Conservation (phyloP, 176 grass and related monocot genomes). For the Metroxylon sagu region DNA sequence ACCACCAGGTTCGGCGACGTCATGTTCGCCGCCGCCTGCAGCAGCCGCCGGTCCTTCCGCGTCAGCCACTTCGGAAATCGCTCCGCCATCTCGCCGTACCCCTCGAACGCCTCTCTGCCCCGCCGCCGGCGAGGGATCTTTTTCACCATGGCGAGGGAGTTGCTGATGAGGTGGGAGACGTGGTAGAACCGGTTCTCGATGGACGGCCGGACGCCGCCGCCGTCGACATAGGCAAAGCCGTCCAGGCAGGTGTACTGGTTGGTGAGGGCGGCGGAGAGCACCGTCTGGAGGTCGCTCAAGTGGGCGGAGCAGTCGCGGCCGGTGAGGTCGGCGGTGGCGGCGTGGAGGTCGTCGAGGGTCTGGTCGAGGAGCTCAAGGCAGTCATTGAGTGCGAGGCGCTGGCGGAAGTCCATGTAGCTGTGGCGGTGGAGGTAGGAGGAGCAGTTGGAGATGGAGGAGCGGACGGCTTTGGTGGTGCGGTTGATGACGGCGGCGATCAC, state of each 20-base stretch:
- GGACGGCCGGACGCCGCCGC: slow-evolving; percentile 19
- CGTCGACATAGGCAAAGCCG: slow-evolving; percentile 43
- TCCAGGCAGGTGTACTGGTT: slow-evolving; percentile 88
- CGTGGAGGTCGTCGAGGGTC: slow-evolving; percentile 53
- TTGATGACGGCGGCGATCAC: slow-evolving; percentile 44
- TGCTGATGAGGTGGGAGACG: slow-evolving; percentile 56
- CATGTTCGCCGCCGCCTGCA: slow-evolving; percentile 39
- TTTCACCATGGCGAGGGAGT: slow-evolving; percentile 77
- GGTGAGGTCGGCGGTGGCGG: slow-evolving; percentile 26
- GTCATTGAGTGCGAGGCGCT: slow-evolving; percentile 49
- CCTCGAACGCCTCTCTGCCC: slow-evolving; percentile 37
- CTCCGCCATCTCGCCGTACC: slow-evolving; percentile 50
- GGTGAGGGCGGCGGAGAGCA: slow-evolving; percentile 74
- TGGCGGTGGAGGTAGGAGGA: slow-evolving; percentile 25
- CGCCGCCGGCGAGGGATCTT: slow-evolving; percentile 31
- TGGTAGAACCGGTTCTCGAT: slow-evolving; percentile 34
- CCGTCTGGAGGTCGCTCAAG: slow-evolving; percentile 45
- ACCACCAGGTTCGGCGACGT: slow-evolving; percentile 37
- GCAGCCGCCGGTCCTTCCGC: slow-evolving; percentile 40
- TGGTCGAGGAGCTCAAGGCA: slow-evolving; percentile 54
- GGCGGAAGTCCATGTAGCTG: slow-evolving; percentile 11
- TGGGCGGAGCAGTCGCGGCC: background rate
- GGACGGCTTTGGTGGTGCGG: slow-evolving; percentile 34
- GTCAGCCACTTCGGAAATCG: slow-evolving; percentile 58
- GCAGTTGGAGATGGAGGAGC: slow-evolving; percentile 35